These are phyloP conservation scores for Ceratocystis cacaofunesta DNA, from an alignment of 2,329 filamentous ascomycete genomes.

Conservation along the genomic window DNA sequence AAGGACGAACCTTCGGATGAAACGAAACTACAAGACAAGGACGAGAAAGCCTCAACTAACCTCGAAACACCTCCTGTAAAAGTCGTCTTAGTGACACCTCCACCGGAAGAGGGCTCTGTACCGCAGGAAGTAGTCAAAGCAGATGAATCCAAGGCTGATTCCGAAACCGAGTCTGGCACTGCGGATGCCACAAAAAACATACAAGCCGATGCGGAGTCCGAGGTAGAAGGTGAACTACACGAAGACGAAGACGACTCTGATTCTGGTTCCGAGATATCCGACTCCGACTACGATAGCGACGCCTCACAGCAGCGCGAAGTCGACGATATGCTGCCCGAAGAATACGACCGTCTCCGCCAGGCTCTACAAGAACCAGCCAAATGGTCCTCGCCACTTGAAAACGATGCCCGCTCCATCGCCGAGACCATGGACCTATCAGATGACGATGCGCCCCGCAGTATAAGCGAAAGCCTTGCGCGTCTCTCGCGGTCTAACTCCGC, in stretches of 20 bases:
- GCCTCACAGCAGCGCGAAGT: constrained; percentile 10
- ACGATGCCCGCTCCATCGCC: constrained; percentile 13
- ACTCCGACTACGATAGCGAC: constrained; percentile 8
- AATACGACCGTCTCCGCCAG: constrained; percentile 18
- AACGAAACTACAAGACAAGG: neutral
- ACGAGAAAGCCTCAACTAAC: neutral
- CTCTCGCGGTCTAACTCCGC: constrained; percentile 6
- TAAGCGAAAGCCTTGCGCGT: constrained; percentile 12
- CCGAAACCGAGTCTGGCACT: neutral
- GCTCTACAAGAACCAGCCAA: constrained; percentile 16
- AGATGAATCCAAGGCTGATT: neutral
- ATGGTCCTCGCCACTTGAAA: neutral
- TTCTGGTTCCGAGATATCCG: neutral
- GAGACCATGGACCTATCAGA: constrained; percentile 15
- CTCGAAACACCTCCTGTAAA: neutral
- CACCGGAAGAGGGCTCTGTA: constrained; percentile 6
- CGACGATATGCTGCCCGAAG: constrained; percentile 9
- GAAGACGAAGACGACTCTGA: neutral
- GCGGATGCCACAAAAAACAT: neutral
- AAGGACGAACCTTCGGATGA: constrained; percentile 16
- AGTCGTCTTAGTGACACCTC: constrained; percentile 6
- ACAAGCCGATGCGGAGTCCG: neutral
- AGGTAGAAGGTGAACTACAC: neutral
- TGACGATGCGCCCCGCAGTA: constrained; percentile 14
- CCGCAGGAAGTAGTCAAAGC: neutral